These are phyloP conservation scores for Nectriaceae sp. DNA, from an alignment of 2,329 filamentous ascomycete genomes.

Conservation along the genomic window DNA sequence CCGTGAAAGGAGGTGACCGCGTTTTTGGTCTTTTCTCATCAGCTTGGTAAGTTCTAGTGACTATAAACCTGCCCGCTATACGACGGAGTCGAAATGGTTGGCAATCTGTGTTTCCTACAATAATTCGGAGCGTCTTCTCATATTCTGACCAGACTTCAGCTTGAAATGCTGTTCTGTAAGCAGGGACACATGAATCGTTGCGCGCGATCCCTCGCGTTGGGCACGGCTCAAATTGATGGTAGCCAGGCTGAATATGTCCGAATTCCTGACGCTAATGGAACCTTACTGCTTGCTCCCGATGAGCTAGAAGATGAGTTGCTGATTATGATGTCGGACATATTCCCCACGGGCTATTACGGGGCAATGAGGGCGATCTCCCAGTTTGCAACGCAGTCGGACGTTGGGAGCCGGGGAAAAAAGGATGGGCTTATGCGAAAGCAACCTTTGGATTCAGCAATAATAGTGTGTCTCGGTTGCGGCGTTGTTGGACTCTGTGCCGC, in stretches of 20 bases:
- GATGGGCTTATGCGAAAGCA: background rate
- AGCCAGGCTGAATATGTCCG: constrained; percentile 13
- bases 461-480: constrained; percentile 8
- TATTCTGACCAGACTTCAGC: too few species aligned
- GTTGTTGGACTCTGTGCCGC: constrained; percentile 12
- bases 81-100: constrained; percentile 3
- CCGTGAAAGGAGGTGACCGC: background rate
- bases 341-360: constrained; percentile 11
- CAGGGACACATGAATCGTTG: background rate
- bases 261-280: constrained; percentile 5
- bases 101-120: too few species aligned
- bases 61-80: constrained; percentile 2
- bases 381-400: too few species aligned
- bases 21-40: background rate
- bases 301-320: constrained; percentile 8
- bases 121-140: too few species aligned
- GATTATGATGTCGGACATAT: constrained; percentile 14
- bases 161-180: constrained; percentile 5
- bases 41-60: background rate
- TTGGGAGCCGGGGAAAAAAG: background rate
- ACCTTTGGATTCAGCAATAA: background rate
- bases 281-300: background rate
- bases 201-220: background rate
- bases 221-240: constrained; percentile 3
- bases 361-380: background rate